These are phyloP conservation scores for Mycena galericulata DNA, from an alignment of 768 basidiomycete species.

Conservation along the genomic window DNA sequence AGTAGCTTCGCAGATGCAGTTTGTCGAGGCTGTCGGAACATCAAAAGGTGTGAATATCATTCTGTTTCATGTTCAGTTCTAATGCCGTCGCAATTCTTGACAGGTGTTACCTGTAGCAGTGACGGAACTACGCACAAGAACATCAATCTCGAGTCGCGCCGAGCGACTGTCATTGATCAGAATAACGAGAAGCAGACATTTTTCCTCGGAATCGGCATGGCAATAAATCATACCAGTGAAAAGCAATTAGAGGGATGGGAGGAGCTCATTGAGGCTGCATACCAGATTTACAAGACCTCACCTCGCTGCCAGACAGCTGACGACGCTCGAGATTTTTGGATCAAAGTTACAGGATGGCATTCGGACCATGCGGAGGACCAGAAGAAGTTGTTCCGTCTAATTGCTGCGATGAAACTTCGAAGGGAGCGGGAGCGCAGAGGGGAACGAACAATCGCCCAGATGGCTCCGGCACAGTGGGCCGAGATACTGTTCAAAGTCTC, in stretches of 20 bases:
- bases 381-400: conserved; percentile 28
- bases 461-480: too few species aligned
- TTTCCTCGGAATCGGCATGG: too few species aligned
- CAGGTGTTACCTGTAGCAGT: conserved; percentile 27
- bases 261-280: conserved; percentile 10
- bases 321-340: conserved; percentile 9
- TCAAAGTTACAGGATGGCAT: conserved; percentile 24
- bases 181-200: too few species aligned
- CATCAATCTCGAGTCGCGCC: too few species aligned
- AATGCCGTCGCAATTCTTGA: not conserved
- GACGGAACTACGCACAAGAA: conserved; percentile 36
- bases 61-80: not conserved
- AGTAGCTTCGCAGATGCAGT: not conserved
- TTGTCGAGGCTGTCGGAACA: not conserved
- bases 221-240: too few species aligned
- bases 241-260: too few species aligned
- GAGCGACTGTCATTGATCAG: too few species aligned
- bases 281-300: not conserved
- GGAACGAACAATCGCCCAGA: not conserved
- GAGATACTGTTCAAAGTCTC: too few species aligned
- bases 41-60: not conserved
- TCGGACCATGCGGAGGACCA: too few species aligned
- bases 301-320: too few species aligned
- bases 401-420: not conserved
- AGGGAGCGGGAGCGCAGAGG: not conserved